These are phyloP conservation scores for Epichloe aotearoae DNA, from an alignment of 2,329 filamentous ascomycete species.

Conservation along the genomic window DNA sequence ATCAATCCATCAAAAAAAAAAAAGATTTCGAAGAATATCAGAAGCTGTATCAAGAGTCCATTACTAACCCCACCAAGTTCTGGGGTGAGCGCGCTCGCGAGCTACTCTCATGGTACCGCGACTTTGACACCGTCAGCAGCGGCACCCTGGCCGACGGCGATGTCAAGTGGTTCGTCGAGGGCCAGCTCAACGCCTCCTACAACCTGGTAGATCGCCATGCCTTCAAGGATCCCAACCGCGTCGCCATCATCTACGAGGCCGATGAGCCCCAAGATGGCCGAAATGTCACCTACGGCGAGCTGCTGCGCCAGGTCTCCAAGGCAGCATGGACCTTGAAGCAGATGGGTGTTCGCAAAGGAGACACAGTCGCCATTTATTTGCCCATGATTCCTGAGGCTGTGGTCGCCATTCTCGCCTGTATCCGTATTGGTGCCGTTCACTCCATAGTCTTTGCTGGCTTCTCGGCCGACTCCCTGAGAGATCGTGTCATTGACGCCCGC, in stretches of 20 bases:
- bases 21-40: conserved; percentile 54
- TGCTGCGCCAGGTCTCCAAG: conserved; percentile 81
- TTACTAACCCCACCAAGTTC: conserved; percentile 77
- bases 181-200: conserved; percentile 86
- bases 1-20: conserved; percentile 15
- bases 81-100: conserved; percentile 81
- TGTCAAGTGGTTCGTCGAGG: conserved; percentile 89
- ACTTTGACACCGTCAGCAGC: conserved; percentile 79
- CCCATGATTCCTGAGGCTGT: conserved; percentile 98
- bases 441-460: conserved; percentile 97
- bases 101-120: conserved; percentile 75
- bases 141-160: conserved; percentile 71
- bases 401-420: conserved; percentile 79
- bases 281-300: conserved; percentile 83
- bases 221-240: conserved; percentile 82
- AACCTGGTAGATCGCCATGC: conserved; percentile 97
- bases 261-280: conserved; percentile 82
- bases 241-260: conserved; percentile 97
- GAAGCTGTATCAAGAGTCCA: conserved; percentile 66
- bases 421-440: conserved; percentile 88
- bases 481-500: conserved; percentile 82
- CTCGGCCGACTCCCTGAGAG: conserved; percentile 87
- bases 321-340: conserved; percentile 80
- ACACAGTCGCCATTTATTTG: conserved; percentile 92
- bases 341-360: conserved; percentile 93